A percentile compares a stretch with the other conserved stretches of the same genome.
Evolutionary conservation across 345 rosid genomes (phyloP).

Genomic region (Citrus cavaleriei): DNA sequence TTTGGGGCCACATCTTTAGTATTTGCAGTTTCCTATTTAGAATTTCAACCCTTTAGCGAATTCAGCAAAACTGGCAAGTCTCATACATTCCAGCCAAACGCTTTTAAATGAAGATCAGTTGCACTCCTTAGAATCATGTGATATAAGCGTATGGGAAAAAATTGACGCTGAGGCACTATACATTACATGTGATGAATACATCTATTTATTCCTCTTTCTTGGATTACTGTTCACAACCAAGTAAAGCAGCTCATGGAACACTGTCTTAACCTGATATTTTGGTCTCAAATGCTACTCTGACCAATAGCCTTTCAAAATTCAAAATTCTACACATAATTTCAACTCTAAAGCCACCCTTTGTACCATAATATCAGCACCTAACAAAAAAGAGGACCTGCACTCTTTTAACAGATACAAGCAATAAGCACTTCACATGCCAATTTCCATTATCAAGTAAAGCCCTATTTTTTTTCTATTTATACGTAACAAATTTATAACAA

Average conservation of each 20-base stretch:
- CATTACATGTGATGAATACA: not conserved
- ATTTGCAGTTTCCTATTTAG: not conserved
- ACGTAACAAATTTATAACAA: no score
- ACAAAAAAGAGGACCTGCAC: no score
- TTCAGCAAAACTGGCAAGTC: no score
- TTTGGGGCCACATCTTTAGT: no score
- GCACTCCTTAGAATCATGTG: no score
- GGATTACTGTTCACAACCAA: not conserved
- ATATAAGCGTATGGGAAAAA: no score
- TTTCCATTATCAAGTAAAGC: no score
- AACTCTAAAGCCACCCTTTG: not conserved
- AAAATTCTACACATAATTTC: not conserved
- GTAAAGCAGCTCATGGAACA: not conserved
- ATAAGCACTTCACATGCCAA: not conserved
- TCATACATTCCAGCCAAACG: not conserved
- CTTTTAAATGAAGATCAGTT: no score
- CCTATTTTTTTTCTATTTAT: no score
- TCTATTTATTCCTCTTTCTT: not conserved
- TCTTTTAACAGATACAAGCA: no score
- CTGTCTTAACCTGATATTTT: not conserved
- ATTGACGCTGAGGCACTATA: not conserved
- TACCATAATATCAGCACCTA: not conserved
- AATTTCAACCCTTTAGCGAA: not conserved
- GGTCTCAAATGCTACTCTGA: no score
- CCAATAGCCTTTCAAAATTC: not conserved